Percentiles rank a stretch among this genome's conserved stretches.
phyloP scores from a whole-genome alignment of 768 basidiomycete genomes.

The Phanerochaete carnosa region DNA sequence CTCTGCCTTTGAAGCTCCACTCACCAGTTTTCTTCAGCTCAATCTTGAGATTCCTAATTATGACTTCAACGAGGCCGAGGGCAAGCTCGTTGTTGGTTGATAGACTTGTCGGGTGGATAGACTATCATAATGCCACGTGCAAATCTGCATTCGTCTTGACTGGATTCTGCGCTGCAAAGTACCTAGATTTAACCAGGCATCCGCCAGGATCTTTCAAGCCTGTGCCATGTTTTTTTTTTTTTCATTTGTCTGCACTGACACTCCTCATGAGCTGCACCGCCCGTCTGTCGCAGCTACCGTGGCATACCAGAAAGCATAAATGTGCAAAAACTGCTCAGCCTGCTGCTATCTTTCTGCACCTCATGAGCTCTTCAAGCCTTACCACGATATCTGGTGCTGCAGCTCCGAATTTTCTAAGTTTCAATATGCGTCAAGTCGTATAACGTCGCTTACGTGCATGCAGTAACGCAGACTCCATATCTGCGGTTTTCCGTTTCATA shows the following conservation, averaged over 20 bases:
- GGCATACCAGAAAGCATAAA: too few relatives aligned
- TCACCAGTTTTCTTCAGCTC: constrained; percentile 44
- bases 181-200: background rate
- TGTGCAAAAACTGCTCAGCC: too few relatives aligned
- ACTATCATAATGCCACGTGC: constrained; percentile 6
- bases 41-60: constrained; percentile 93
- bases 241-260: background rate
- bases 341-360: too few relatives aligned
- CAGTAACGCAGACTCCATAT: too few relatives aligned
- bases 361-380: too few relatives aligned
- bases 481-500: too few relatives aligned
- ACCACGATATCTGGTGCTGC: too few relatives aligned
- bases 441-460: too few relatives aligned
- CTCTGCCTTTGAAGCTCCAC: background rate
- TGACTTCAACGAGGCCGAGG: constrained; percentile 83
- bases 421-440: too few relatives aligned
- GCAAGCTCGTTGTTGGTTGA: constrained; percentile 84
- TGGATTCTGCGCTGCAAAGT: background rate
- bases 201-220: background rate
- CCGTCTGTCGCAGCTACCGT: too few relatives aligned
- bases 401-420: too few relatives aligned
- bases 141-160: background rate
- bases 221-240: too few relatives aligned
- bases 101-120: constrained; percentile 14
- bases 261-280: background rate